Evolutionary conservation across 1,284 basidiomycete genomes (phyloP).

Genomic region (Ceratobasidium sp.): DNA sequence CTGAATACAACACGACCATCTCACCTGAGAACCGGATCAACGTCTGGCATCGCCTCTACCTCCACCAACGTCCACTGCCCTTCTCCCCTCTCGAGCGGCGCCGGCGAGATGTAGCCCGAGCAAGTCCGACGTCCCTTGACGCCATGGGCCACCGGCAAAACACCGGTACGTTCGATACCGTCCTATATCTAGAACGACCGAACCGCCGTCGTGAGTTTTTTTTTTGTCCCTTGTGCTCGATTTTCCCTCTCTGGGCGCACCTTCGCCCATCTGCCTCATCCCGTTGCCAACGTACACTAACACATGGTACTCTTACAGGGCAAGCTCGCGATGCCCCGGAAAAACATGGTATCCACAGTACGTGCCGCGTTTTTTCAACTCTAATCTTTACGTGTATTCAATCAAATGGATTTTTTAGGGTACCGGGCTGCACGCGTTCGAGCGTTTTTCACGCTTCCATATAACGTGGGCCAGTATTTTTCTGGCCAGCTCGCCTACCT

Average conservation of each 20-base stretch:
- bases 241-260: no score
- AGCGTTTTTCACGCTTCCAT: no score
- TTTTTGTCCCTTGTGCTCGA: neutral
- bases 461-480: neutral
- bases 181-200: neutral
- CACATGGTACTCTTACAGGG: no score
- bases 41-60: slow-evolving; percentile 26
- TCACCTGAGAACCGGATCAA: neutral
- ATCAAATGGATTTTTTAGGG: neutral
- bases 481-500: neutral
- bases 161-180: slow-evolving; percentile 6
- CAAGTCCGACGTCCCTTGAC: neutral
- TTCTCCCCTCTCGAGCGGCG: slow-evolving; percentile 13
- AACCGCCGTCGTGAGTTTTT: slow-evolving; percentile 5
- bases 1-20: neutral
- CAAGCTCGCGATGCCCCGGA: neutral
- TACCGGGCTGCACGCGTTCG: slow-evolving; percentile 30
- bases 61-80: neutral
- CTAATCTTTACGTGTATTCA: neutral
- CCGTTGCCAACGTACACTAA: neutral
- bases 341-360: slow-evolving; percentile 2
- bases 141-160: neutral
- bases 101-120: neutral
- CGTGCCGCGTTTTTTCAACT: neutral
- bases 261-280: no score